Evolutionary conservation across 2,329 filamentous ascomycete genomes (phyloP).

Genomic region (Lachnum nothofagi): DNA sequence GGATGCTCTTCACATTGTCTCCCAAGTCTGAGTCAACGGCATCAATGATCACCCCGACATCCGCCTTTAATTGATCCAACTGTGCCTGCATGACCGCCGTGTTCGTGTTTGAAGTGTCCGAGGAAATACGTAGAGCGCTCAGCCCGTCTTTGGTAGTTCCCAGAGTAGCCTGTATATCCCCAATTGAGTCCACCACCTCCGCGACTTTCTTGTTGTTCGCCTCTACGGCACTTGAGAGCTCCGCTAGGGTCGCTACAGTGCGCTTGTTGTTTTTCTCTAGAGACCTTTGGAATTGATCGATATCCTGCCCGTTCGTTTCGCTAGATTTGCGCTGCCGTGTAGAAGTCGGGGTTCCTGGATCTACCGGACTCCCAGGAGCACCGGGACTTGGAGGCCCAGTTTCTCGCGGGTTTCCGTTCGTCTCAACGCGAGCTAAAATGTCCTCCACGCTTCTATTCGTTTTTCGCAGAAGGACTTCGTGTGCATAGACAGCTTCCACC

Average conservation of each 20-base stretch:
- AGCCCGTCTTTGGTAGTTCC: constrained; percentile 18
- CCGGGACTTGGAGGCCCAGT: constrained; percentile 1
- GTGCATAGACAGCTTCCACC: constrained; percentile 31
- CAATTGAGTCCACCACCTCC: constrained; percentile 20
- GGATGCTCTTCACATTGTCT: constrained; percentile 23
- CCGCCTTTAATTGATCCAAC: constrained; percentile 29
- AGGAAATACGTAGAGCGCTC: constrained; percentile 20
- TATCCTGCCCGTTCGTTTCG: constrained; percentile 9
- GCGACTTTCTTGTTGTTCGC: constrained; percentile 22
- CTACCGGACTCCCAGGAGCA: background rate
- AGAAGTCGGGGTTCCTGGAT: constrained; percentile 8
- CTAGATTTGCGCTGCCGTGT: constrained; percentile 3
- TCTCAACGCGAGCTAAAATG: constrained; percentile 25
- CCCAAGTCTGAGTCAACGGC: constrained; percentile 25
- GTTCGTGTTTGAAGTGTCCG: constrained; percentile 24
- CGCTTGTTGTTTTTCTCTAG: constrained; percentile 22
- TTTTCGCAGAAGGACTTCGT: constrained; percentile 30
- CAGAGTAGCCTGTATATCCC: constrained; percentile 18
- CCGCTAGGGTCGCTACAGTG: constrained; percentile 22
- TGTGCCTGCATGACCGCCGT: constrained; percentile 28
- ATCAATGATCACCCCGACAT: constrained; percentile 25
- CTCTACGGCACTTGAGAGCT: constrained; percentile 24
- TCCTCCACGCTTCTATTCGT: constrained; percentile 31
- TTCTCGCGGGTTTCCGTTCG: constrained; percentile 12
- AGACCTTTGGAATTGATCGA: constrained; percentile 19